Evolutionary conservation across 768 basidiomycete genomes (phyloP).

Genomic region (Collybia sordida): DNA sequence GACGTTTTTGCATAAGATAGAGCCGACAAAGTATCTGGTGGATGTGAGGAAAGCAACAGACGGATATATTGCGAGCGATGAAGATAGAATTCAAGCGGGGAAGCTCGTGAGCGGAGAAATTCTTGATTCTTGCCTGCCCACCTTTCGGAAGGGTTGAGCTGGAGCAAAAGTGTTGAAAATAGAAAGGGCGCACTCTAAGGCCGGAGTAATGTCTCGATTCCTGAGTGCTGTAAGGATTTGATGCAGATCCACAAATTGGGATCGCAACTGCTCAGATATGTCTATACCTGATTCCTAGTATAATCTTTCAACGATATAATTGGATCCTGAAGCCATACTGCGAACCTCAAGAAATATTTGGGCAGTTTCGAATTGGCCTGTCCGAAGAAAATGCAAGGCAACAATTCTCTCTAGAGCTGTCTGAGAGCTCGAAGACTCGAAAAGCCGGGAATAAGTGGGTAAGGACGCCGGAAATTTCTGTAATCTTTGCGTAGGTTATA

Average conservation of each 20-base stretch:
- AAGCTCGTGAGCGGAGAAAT: conserved; percentile 69
- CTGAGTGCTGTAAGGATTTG: conserved; percentile 67
- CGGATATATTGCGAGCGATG: conserved; percentile 90
- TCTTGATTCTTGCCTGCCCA: conserved; percentile 71
- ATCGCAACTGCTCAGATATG: conserved; percentile 47
- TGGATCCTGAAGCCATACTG: conserved; percentile 6
- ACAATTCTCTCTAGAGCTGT: conserved; percentile 68
- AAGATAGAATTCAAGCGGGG: conserved; percentile 85
- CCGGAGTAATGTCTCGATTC: conserved; percentile 66
- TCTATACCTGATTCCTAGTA: conserved; percentile 66
- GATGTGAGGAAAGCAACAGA: conserved; percentile 63
- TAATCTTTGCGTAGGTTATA: not conserved
- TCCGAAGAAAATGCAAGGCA: conserved; percentile 75
- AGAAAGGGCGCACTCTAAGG: conserved; percentile 57
- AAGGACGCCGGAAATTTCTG: conserved; percentile 62
- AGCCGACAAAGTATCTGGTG: conserved; percentile 57
- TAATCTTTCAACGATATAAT: conserved; percentile 3
- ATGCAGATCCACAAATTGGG: conserved; percentile 70
- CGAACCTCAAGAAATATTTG: conserved; percentile 72
- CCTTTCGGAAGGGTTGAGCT: conserved; percentile 37
- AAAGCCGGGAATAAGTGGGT: conserved; percentile 67
- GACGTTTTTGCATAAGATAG: conserved; percentile 73
- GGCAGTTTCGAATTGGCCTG: conserved; percentile 77
- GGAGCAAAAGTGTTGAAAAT: not conserved
- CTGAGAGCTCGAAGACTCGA: conserved; percentile 58